Percentiles rank a stretch among this genome's conserved stretches.
Evolutionary conservation across 805 yeast genomes (phyloP).

Genomic region (Saccharomycopsis sp.): DNA sequence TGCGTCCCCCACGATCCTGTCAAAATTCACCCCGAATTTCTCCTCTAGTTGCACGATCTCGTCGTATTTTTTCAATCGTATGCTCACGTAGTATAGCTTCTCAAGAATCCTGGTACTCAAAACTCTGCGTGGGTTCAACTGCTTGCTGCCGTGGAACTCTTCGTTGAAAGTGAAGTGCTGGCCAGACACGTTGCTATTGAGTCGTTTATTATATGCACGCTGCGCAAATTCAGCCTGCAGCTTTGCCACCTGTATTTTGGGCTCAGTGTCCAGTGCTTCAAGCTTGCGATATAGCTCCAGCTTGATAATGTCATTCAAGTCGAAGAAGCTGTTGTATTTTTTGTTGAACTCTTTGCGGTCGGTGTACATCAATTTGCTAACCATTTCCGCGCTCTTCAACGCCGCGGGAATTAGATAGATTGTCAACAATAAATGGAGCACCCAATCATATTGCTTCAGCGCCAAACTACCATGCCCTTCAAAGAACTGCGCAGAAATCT

Average conservation of each 20-base stretch:
- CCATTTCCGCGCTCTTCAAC: neutral
- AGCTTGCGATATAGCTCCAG: conserved; percentile 8
- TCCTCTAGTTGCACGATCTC: conserved; percentile 2
- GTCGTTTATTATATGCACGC: too few species aligned
- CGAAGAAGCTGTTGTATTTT: conserved; percentile 12
- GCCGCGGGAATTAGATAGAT: neutral
- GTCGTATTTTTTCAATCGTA: conserved; percentile 4
- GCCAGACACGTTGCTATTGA: too few species aligned
- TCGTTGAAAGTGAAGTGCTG: too few species aligned
- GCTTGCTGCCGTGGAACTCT: neutral
- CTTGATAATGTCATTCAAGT: conserved; percentile 14
- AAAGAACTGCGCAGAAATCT: neutral
- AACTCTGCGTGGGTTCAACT: too few species aligned
- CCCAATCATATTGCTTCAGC: conserved; percentile 3
- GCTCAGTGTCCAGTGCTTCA: too few species aligned
- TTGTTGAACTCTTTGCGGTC: conserved; percentile 11
- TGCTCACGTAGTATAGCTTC: conserved; percentile 2
- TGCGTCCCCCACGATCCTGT: neutral
- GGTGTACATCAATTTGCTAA: neutral
- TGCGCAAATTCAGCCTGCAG: too few species aligned
- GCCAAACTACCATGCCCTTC: too few species aligned
- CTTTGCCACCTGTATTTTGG: too few species aligned
- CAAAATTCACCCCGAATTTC: conserved; percentile 9
- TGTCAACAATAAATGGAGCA: neutral
- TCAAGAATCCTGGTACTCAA: too few species aligned